Conservation (phyloP, 345 rosid species). For the Eucalyptus paniculata region DNA sequence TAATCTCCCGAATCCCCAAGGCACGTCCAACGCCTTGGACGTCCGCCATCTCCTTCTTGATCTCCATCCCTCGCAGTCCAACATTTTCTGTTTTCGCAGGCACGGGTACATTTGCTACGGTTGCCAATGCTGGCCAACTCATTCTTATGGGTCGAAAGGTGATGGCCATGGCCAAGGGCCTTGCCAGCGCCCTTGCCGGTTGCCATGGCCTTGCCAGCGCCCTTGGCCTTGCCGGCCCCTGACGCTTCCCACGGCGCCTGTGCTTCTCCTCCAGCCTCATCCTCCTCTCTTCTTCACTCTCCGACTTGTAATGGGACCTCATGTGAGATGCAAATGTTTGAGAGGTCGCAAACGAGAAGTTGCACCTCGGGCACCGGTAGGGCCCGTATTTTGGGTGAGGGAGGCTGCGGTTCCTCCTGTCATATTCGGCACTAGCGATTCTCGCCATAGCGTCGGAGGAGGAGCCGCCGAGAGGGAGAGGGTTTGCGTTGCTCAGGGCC, state of each 20-base stretch:
- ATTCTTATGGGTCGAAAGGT: background rate
- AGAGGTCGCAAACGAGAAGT: background rate
- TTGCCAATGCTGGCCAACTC: background rate
- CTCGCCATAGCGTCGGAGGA: background rate
- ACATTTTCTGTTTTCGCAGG: background rate
- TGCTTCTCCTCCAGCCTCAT: conserved; percentile 2
- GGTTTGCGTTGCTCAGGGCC: background rate
- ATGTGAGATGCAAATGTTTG: conserved; percentile 16
- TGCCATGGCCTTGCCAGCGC: background rate
- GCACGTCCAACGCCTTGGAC: background rate
- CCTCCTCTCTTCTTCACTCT: conserved; percentile 3
- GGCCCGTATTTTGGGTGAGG: conserved; percentile 8
- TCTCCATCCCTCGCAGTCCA: background rate
- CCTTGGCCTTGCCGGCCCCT: background rate
- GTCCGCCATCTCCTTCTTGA: background rate
- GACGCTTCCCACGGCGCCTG: background rate
- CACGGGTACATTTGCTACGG: background rate
- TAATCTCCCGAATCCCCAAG: background rate
- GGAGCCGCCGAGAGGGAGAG: background rate
- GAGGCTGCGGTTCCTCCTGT: conserved; percentile 18
- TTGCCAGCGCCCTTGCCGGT: background rate
- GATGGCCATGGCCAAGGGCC: background rate
- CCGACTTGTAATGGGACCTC: conserved; percentile 1
- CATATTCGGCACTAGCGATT: background rate
- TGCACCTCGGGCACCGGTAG: conserved; percentile 16